These are phyloP conservation scores for Coniella lustricola DNA, from an alignment of 2,329 filamentous ascomycete species.

Conservation along the genomic window DNA sequence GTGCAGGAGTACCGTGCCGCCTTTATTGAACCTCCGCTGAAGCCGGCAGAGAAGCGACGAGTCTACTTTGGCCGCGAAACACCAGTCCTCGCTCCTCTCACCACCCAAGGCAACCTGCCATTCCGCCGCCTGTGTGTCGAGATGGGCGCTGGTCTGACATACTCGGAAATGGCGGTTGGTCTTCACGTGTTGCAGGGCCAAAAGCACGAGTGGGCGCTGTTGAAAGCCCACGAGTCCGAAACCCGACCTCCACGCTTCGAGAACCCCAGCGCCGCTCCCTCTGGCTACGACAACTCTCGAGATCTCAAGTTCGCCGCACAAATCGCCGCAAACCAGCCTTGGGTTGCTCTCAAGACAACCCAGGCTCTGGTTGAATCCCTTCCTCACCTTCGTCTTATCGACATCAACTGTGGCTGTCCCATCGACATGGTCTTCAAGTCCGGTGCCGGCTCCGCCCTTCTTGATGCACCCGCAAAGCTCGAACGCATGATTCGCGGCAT, in stretches of 20 bases:
- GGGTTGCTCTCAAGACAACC: conserved; percentile 81
- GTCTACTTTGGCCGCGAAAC: conserved; percentile 94
- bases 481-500: conserved; percentile 95
- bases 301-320: conserved; percentile 90
- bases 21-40: conserved; percentile 80
- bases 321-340: conserved; percentile 86
- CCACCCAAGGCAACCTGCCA: conserved; percentile 92
- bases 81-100: conserved; percentile 86
- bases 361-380: conserved; percentile 71
- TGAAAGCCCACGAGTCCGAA: conserved; percentile 88
- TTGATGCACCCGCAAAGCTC: conserved; percentile 81
- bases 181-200: conserved; percentile 83
- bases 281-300: conserved; percentile 72
- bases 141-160: conserved; percentile 85
- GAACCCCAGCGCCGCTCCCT: conserved; percentile 37
- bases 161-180: conserved; percentile 97
- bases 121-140: conserved; percentile 87
- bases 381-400: conserved; percentile 80
- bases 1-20: conserved; percentile 68
- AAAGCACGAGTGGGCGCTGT: conserved; percentile 87
- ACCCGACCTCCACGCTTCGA: conserved; percentile 62
- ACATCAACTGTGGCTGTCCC: conserved; percentile 94
- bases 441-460: conserved; percentile 82
- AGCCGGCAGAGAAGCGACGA: conserved; percentile 85
- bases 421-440: conserved; percentile 89